Base-by-base conservation (phyloP, 352 stramenopile species). In the Phytophthora nicotianae region DNA sequence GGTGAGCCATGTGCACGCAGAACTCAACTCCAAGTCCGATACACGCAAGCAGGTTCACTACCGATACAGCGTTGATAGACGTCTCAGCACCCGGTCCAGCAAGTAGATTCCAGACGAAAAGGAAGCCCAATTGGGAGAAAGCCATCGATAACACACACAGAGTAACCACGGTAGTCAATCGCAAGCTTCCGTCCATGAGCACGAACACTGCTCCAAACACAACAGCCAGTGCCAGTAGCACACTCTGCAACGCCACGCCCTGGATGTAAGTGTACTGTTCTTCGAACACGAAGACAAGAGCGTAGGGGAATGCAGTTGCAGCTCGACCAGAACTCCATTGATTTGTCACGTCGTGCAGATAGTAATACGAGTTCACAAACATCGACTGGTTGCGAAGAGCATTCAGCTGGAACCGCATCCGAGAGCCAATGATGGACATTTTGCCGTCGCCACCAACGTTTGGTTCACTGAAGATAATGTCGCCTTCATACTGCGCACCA, bases 201-300 rank as follows among this genome's bases (percentile, higher is more conserved):
- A 95, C 51, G n/a, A 85, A 88, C 3, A 96, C 77, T 8, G 75
- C 79, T 14, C 85, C 56, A 63, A 95, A 91, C 11, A 96, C 87
- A 5, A 93, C 86, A 26, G 81, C 74, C 24, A 97, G 53, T 6
- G 88, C 87, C 14, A 97, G 68, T 14, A 94, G 45, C 5, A 97
- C 70, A 65, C 88, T 96, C 59, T 96, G 84, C 29, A 97, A 54
- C 17, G 88, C 90, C 5, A 96, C 73, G 26, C 90, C 90, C 56
- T 97, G 88, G 59, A 97, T 97, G 61, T 93, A 96, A 47, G 79
- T 83, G 75, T 97, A 97, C 69, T 97, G 91, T 54, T 97, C 91
- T 62, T 97, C 96, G 62, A 90, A 97, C 16, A 97, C 87, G 62
- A 97, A 96, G 41, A 93, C 94, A 32, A 97, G 70, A 43, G 83